phyloP scores from a whole-genome alignment of 257 asterid genomes.

The Penstemon davidsonii region DNA sequence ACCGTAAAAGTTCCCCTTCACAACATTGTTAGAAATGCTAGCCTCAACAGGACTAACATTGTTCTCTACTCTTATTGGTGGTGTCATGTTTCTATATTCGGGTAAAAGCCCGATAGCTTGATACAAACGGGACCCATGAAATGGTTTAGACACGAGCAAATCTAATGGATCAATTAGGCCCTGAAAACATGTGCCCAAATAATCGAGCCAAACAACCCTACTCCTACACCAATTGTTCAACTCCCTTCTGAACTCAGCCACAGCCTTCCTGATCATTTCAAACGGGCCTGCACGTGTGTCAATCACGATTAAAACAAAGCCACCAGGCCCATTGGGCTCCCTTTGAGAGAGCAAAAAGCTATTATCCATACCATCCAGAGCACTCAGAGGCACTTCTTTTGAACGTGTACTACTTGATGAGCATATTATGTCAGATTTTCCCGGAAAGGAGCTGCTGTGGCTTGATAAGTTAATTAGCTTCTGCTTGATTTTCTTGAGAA shows the following conservation, averaged over 20 bases:
- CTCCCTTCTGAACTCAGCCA: slow-evolving; percentile 65
- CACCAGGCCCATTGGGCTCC: slow-evolving; percentile 2
- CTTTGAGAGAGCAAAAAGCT: slow-evolving; percentile 10
- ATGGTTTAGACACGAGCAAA: slow-evolving; percentile 53
- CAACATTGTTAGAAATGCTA: background rate
- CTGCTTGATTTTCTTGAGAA: slow-evolving; percentile 45
- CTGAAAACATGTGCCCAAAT: slow-evolving; percentile 29
- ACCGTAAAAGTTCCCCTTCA: slow-evolving; percentile 3
- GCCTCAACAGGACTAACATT: background rate
- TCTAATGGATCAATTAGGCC: slow-evolving; percentile 50
- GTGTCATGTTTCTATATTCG: slow-evolving; percentile 42
- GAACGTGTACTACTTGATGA: slow-evolving; percentile 38
- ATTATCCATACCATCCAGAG: slow-evolving; percentile 44
- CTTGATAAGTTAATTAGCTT: slow-evolving; percentile 19
- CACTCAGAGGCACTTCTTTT: slow-evolving; percentile 50
- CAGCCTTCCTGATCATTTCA: slow-evolving; percentile 38
- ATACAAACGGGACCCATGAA: slow-evolving; percentile 71
- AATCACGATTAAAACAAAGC: slow-evolving; percentile 48
- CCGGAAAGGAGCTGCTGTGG: slow-evolving; percentile 2
- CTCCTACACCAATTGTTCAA: slow-evolving; percentile 25
- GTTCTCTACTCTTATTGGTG: slow-evolving; percentile 25
- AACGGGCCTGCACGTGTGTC: slow-evolving; percentile 50
- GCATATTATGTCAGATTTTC: too few species aligned
- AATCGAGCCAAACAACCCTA: slow-evolving; percentile 68
- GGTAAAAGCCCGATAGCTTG: slow-evolving; percentile 53